Conservation (phyloP, 176 grass and related monocot species). For the Bolboschoenus planiculmis region DNA sequence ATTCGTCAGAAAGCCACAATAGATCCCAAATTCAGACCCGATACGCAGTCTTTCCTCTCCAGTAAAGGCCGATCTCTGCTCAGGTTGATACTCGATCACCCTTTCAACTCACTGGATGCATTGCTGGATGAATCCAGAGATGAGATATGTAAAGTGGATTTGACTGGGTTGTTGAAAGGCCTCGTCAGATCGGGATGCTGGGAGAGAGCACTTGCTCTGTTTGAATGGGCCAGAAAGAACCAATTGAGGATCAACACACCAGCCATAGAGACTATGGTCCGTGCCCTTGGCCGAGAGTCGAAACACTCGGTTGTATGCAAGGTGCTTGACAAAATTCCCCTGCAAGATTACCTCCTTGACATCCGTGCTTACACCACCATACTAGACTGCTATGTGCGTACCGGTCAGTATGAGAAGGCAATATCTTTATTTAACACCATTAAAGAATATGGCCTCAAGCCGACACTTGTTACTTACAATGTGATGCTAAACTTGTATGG, state of each 20-base stretch:
- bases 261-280: constrained; percentile 58
- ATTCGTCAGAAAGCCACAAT: constrained; percentile 16
- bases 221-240: constrained; percentile 48
- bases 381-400: constrained; percentile 54
- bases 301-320: constrained; percentile 35
- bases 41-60: constrained; percentile 32
- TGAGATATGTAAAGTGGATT: constrained; percentile 23
- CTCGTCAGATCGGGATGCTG: constrained; percentile 49
- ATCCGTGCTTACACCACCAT: constrained; percentile 75
- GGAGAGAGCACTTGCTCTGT: constrained; percentile 52
- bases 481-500: constrained; percentile 86
- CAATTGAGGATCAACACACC: constrained; percentile 28
- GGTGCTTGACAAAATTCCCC: constrained; percentile 65
- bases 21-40: constrained; percentile 20
- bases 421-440: constrained; percentile 52
- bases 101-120: constrained; percentile 2
- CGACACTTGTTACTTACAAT: constrained; percentile 87
- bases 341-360: constrained; percentile 42
- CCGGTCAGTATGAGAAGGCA: constrained; percentile 45
- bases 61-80: constrained; percentile 25
- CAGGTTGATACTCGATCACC: constrained; percentile 17
- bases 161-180: constrained; percentile 47
- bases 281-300: constrained; percentile 36
- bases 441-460: constrained; percentile 38
- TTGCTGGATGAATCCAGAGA: constrained; percentile 29